Evolutionary conservation across 2,329 filamentous ascomycete species (phyloP), one percentile per base, ranked within the genome.

Genomic region (Botrytis pseudocinerea): DNA sequence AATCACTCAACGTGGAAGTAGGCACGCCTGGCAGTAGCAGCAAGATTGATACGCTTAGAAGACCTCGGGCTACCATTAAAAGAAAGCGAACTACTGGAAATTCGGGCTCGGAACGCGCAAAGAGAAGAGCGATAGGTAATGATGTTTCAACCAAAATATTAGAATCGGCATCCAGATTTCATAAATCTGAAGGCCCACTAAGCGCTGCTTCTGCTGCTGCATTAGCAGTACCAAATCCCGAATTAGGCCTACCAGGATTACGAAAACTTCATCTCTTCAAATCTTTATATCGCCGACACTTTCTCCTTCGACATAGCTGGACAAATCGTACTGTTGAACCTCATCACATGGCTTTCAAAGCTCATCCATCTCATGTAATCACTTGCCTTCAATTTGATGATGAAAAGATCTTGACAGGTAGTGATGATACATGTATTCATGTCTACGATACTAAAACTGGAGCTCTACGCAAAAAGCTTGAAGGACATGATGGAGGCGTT

Each of bases 391-490:
- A 99, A 81, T 99, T 99, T 79, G 96, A 99, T 80, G 93, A 95
- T 66, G 95, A 99, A 85, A 98, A 98, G 83, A 98, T 99, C 77
- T 88, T 99, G 77, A 99, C 96, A 1, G 96, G 96, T 40, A 98
- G 95, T 80, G 96, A 99, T 81, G 96, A 99, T 81, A 97, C 95
- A 6, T 91, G 98, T 75, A 99, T 99, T 79, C 95, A 99, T 79
- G 94, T 99, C 46, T 99, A 98, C 82, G 95, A 98, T 80, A 98
- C 96, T 20, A 97, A 96, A 83, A 98, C 95, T 0, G 96, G 96
- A 73, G 92, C 92, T 76, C 84, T 97, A 51, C 89, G 93, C 65
- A 93, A 90, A 79, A 93, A 92, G 76, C 89, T 99, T 3, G 92
- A 95, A 79, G 96, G 96, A 2, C 96, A 99, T 78, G 96, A 99